phyloP scores from a whole-genome alignment of 176 grass and related monocot species.

The Eleusine indica region DNA sequence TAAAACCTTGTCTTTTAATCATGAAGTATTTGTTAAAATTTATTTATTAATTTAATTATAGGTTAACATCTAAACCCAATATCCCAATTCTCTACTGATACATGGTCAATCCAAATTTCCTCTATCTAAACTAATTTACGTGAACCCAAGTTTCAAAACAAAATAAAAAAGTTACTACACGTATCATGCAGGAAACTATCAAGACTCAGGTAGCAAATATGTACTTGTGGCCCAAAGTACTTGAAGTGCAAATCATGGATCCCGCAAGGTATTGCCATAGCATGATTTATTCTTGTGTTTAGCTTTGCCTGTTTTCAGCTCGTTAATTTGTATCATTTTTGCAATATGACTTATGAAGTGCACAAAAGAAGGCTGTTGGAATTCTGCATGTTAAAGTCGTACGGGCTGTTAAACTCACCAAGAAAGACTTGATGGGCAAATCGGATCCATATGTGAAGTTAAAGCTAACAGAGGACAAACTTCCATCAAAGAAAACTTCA shows the following conservation, averaged over 20 bases:
- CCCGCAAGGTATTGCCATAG: constrained; percentile 56
- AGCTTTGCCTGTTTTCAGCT: constrained; percentile 15
- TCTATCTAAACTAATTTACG: background rate
- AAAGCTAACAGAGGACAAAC: constrained; percentile 65
- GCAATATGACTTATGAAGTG: constrained; percentile 50
- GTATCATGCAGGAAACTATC: constrained; percentile 69
- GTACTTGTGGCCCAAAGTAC: constrained; percentile 91
- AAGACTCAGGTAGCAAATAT: constrained; percentile 85
- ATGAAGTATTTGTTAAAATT: background rate
- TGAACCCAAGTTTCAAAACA: background rate
- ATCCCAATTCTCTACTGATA: background rate
- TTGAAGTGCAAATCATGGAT: constrained; percentile 83
- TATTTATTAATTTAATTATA: background rate
- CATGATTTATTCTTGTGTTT: constrained; percentile 10
- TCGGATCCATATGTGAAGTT: constrained; percentile 85
- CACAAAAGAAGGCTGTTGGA: constrained; percentile 71
- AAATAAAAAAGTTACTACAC: background rate
- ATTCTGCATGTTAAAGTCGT: constrained; percentile 72
- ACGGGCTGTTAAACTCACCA: constrained; percentile 60
- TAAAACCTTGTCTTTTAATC: background rate
- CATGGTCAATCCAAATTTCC: background rate
- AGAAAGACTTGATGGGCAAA: constrained; percentile 85
- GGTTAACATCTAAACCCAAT: background rate
- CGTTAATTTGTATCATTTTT: constrained; percentile 16
- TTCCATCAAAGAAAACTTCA: constrained; percentile 75